phyloP scores from a whole-genome alignment of 2,329 filamentous ascomycete genomes.

The Beauveria sp. region DNA sequence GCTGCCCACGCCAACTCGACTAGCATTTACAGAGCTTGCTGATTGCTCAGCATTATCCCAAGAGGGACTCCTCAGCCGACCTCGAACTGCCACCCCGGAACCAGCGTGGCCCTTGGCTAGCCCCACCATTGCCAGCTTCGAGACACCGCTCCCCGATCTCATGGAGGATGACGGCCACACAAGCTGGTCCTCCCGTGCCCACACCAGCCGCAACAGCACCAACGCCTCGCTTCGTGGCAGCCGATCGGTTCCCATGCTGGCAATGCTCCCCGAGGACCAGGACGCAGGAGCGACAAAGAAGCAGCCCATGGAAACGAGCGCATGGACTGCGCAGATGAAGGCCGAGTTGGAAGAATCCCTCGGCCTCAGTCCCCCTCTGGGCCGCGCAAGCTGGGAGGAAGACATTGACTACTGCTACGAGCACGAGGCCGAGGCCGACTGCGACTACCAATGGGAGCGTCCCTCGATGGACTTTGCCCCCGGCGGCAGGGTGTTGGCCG shows the following conservation, averaged over 20 bases:
- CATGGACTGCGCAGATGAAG: background rate
- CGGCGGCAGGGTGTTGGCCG: constrained; percentile 9
- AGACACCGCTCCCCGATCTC: constrained; percentile 46
- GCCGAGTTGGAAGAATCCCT: constrained; percentile 16
- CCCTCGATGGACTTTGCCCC: constrained; percentile 40
- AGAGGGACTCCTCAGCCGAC: constrained; percentile 30
- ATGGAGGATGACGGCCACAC: constrained; percentile 55
- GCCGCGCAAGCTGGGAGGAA: constrained; percentile 54
- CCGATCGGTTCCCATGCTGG: constrained; percentile 47
- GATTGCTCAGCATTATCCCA: constrained; percentile 19
- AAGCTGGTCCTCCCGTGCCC: constrained; percentile 29
- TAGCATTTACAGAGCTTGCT: constrained; percentile 9
- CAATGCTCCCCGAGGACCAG: constrained; percentile 33
- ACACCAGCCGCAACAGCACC: constrained; percentile 38
- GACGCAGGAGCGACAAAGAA: background rate
- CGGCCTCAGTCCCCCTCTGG: constrained; percentile 21
- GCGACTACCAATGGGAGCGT: constrained; percentile 58
- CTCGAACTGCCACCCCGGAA: constrained; percentile 31
- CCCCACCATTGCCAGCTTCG: constrained; percentile 24
- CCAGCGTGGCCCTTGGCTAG: constrained; percentile 33
- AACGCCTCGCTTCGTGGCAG: constrained; percentile 46
- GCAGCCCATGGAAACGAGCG: constrained; percentile 8
- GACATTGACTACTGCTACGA: constrained; percentile 66
- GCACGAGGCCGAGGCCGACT: constrained; percentile 59
- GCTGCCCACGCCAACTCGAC: constrained; percentile 12